Conservation (phyloP, 2,329 filamentous ascomycete species). For the Cladosporium sp. region DNA sequence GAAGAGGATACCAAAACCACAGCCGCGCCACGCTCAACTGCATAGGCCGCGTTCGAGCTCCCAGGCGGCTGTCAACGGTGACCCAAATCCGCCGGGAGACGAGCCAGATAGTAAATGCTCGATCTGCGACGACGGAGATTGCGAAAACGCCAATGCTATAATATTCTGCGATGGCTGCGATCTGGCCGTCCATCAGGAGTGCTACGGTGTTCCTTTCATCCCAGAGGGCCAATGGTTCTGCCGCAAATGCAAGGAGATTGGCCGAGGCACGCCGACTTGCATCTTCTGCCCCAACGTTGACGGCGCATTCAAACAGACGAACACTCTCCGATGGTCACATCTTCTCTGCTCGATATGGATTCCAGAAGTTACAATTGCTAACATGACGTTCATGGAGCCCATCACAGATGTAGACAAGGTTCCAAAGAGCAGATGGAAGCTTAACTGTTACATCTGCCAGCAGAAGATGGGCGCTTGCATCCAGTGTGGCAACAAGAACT, state of each 20-base stretch:
- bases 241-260: conserved; percentile 92
- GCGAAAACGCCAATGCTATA: conserved; percentile 97
- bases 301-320: conserved; percentile 97
- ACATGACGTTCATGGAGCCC: conserved; percentile 96
- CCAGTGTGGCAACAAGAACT: conserved; percentile 95
- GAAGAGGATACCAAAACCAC: conserved; percentile 93
- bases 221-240: conserved; percentile 98
- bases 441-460: conserved; percentile 89
- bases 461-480: conserved; percentile 98
- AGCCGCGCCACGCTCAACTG: conserved; percentile 92
- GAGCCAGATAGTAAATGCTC: conserved; percentile 97
- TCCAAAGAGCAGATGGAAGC: conserved; percentile 82
- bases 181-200: conserved; percentile 95
- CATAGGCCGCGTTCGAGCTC: conserved; percentile 90
- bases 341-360: conserved; percentile 98
- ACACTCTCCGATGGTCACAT: conserved; percentile 93
- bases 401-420: conserved; percentile 98
- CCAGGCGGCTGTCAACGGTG: conserved; percentile 91
- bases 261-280: conserved; percentile 86
- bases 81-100: conserved; percentile 73
- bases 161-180: conserved; percentile 99
- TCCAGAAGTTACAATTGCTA: conserved; percentile 90
- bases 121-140: conserved; percentile 98
- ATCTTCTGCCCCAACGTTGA: conserved; percentile 98
- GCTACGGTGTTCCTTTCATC: conserved; percentile 97